Evolutionary conservation across 1,284 basidiomycete genomes (phyloP).

Genomic region (Golubevia sp.): DNA sequence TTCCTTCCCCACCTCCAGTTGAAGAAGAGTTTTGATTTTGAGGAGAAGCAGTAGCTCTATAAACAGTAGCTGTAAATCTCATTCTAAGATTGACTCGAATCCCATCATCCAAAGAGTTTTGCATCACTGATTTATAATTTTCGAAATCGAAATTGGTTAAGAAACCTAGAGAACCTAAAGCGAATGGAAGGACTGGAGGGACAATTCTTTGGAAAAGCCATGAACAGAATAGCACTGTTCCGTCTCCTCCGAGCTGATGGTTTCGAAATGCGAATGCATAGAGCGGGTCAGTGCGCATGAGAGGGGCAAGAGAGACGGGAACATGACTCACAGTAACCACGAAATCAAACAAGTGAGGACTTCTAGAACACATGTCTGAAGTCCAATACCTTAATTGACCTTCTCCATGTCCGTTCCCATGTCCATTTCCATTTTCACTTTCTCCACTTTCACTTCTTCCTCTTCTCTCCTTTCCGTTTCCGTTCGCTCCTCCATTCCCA

Average conservation of each 20-base stretch:
- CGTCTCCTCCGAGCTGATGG: conserved; percentile 77
- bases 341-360: conserved; percentile 94
- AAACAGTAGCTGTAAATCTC: conserved; percentile 98
- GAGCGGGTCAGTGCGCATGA: neutral
- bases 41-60: conserved; percentile 73
- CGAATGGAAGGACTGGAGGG: conserved; percentile 94
- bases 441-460: neutral
- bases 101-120: conserved; percentile 85
- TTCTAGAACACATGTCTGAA: conserved; percentile 88
- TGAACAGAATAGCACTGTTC: conserved; percentile 97
- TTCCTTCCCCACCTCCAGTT: no score
- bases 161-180: conserved; percentile 97
- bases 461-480: neutral
- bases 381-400: conserved; percentile 98
- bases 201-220: conserved; percentile 99
- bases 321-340: conserved; percentile 77
- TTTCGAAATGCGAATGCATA: neutral
- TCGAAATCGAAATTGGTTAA: conserved; percentile 97
- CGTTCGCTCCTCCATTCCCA: no score
- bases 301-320: neutral
- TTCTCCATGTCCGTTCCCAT: conserved; percentile 67
- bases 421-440: conserved; percentile 5
- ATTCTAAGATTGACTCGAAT: conserved; percentile 97
- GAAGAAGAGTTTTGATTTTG: conserved; percentile 43
- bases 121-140: conserved; percentile 83